These are phyloP conservation scores for Phytophthora rubi DNA, from an alignment of 352 stramenopile species.

Conservation along the genomic window DNA sequence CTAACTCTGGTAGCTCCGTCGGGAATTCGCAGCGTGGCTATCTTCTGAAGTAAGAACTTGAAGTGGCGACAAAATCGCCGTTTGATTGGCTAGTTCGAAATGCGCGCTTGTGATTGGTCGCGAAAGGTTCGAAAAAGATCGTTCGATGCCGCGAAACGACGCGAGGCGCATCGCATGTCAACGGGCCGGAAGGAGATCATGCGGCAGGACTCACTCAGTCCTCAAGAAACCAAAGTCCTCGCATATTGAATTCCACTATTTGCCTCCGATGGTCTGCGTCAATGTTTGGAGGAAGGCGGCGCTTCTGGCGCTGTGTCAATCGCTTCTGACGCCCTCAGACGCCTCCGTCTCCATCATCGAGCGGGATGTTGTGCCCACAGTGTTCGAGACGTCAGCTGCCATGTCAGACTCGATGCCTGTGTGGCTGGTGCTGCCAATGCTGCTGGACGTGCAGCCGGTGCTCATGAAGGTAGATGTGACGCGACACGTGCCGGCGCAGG, in stretches of 20 bases:
- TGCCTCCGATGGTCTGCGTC: conserved; percentile 8
- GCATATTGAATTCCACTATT: background rate
- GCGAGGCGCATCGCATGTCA: conserved; percentile 25
- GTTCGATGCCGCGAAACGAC: conserved; percentile 16
- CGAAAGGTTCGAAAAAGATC: conserved; percentile 14
- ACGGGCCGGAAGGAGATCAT: background rate
- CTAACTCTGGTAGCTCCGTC: no score
- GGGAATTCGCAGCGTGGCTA: no score
- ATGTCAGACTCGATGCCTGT: conserved; percentile 9
- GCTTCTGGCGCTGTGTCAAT: conserved; percentile 16
- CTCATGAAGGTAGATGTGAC: conserved; percentile 46
- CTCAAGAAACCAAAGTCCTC: conserved; percentile 10
- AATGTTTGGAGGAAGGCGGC: conserved; percentile 4
- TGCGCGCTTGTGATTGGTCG: conserved; percentile 5
- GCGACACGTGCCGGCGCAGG: conserved; percentile 29
- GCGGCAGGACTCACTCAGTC: conserved; percentile 12
- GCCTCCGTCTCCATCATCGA: conserved; percentile 18
- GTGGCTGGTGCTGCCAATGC: conserved; percentile 46
- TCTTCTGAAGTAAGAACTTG: conserved; percentile 26
- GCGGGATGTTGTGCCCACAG: conserved; percentile 5
- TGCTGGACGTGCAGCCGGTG: conserved; percentile 62
- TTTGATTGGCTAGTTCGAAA: no score
- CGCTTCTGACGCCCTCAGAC: background rate
- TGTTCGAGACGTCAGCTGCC: conserved; percentile 17
- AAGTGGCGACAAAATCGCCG: conserved; percentile 12